These are phyloP conservation scores for Cryptococcus deneoformans DNA, from an alignment of 1,284 basidiomycete genomes.

Conservation along the genomic window DNA sequence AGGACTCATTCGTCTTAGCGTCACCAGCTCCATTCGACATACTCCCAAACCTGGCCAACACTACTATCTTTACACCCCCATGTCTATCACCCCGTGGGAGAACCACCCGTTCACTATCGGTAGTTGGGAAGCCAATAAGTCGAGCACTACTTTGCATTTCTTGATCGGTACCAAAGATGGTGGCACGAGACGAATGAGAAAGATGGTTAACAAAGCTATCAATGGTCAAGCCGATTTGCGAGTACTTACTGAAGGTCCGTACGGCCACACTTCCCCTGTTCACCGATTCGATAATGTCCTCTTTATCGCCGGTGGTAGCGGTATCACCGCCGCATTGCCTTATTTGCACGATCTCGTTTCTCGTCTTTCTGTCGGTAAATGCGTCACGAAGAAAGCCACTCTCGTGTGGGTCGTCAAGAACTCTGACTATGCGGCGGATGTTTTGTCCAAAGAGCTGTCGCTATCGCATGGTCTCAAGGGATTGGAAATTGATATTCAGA, in stretches of 20 bases:
- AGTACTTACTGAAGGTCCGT: constrained; percentile 37
- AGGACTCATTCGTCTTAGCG: constrained; percentile 26
- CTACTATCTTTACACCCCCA: constrained; percentile 31
- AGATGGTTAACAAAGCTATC: constrained; percentile 1
- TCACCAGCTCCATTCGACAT: constrained; percentile 17
- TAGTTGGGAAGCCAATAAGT: constrained; percentile 8
- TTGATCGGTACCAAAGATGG: constrained; percentile 24
- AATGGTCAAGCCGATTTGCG: background rate
- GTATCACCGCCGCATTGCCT: constrained; percentile 31
- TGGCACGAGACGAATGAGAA: constrained; percentile 19
- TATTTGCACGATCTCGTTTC: constrained; percentile 19
- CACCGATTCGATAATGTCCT: constrained; percentile 23
- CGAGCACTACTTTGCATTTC: constrained; percentile 20
- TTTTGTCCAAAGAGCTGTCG: constrained; percentile 19
- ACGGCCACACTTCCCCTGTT: constrained; percentile 23
- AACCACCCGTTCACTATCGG: constrained; percentile 36
- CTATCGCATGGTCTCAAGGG: background rate
- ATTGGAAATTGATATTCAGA: constrained; percentile 13
- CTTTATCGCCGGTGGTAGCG: constrained; percentile 31
- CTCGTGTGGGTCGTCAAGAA: constrained; percentile 30
- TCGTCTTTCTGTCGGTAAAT: background rate
- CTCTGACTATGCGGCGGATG: constrained; percentile 24
- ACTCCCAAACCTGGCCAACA: constrained; percentile 25
- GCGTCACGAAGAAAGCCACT: constrained; percentile 7
- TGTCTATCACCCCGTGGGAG: constrained; percentile 18